Base-by-base conservation (phyloP, 1,284 basidiomycete species). In the Boletus mariae region DNA sequence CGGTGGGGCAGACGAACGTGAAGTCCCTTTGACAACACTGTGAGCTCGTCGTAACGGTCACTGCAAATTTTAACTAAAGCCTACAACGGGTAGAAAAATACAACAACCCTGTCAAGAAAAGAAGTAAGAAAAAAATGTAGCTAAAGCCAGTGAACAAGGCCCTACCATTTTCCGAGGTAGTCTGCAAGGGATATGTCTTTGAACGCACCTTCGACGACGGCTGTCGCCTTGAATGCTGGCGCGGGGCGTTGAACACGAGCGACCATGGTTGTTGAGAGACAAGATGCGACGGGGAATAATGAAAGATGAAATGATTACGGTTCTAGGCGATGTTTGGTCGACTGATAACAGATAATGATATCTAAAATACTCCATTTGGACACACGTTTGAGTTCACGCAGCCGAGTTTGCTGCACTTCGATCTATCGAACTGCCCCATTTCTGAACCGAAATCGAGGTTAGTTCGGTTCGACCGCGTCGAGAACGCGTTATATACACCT, bases 1-100 rank as follows among this genome's bases (percentile, higher is more conserved):
- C 92, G 58, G 92, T 94, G 32, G 92, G 92, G 76, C 92, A 94
- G 62, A 94, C 92, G 66, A 94, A 91, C 44, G 87, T 90, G 71
- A 87, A 86, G 66, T 89, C 85, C 75, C 84, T 86, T 59, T 42
- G 47, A 10, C 1, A 7, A 38, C n/a, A 3, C 7, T 6, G 40
- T 25, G 17, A 49, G 47, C 11, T 10, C 9, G 13, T 29, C 20
- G 23, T 6, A 52, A 49, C 31, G 37, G n/a, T 20, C 17, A 43
- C 17, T 32, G 54, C 52, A 44, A 9, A 53, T 26, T 57, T 49
- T 54, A 51, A 37, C 20, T 20, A 20, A 3, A 2, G 70, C 82
- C 52, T 65, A 85, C 87, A 92, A 82, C 31, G 90, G 90, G 71
- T 92, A 92, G 74, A 90, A 91, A 71, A 90, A 76, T 15, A 91